phyloP scores from a whole-genome alignment of 139 green algal species.

The Yamagishiella unicocca region DNA sequence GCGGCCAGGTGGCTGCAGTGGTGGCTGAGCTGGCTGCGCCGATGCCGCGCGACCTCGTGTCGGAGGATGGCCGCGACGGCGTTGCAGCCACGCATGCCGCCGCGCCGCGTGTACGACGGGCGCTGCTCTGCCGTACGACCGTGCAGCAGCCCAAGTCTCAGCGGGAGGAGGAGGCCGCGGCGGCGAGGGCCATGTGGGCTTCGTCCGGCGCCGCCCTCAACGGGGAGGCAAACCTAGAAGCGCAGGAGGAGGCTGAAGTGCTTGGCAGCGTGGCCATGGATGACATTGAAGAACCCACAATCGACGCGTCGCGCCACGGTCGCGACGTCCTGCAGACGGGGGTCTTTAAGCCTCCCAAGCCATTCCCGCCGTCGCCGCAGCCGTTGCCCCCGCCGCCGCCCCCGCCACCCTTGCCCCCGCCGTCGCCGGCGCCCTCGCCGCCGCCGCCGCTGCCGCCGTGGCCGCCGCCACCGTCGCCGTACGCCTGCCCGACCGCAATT shows the following conservation, averaged over 20 bases:
- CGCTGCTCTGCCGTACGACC: not conserved
- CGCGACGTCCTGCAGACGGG: not conserved
- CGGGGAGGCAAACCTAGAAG: too few relatives aligned
- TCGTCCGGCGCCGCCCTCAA: too few relatives aligned
- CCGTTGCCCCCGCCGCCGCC: not conserved
- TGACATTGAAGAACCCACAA: too few relatives aligned
- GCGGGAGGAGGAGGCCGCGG: too few relatives aligned
- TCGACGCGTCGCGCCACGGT: not conserved
- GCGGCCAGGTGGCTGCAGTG: not conserved
- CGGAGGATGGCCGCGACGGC: too few relatives aligned
- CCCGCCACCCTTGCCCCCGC: not conserved
- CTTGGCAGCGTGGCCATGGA: too few relatives aligned
- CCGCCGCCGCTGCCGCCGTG: conserved; percentile 1
- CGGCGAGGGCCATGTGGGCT: too few relatives aligned
- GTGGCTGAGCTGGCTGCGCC: not conserved
- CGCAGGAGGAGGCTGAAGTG: too few relatives aligned
- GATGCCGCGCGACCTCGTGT: too few relatives aligned
- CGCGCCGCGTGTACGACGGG: not conserved
- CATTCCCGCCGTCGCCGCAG: not conserved
- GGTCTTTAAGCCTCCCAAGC: not conserved
- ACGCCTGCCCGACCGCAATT: conserved; percentile 24
- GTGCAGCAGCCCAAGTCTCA: too few relatives aligned
- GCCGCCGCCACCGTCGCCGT: conserved; percentile 16
- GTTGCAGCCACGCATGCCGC: too few relatives aligned
- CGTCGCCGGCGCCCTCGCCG: not conserved